Evolutionary conservation across 2,329 filamentous ascomycete species (phyloP).

Genomic region (Fusarium humuli): DNA sequence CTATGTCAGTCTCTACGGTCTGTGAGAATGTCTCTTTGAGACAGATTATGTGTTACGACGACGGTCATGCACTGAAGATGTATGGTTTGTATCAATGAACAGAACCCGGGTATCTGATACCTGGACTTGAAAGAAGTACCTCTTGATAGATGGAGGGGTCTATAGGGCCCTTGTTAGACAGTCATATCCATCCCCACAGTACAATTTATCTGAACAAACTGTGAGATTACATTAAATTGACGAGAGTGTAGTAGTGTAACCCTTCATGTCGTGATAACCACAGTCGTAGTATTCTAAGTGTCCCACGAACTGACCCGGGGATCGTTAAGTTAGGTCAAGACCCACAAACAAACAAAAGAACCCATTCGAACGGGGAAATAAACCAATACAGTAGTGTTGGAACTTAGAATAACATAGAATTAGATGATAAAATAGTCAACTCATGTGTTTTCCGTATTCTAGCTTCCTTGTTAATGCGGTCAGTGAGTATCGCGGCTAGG

Average conservation of each 20-base stretch:
- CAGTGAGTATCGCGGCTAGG: neutral
- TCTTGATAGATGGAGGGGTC: conserved; percentile 4
- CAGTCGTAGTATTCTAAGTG: neutral
- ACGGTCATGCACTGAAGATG: neutral
- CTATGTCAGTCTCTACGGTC: neutral
- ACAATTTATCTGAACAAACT: neutral
- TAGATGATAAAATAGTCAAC: neutral
- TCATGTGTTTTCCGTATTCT: neutral
- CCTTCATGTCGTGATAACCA: neutral
- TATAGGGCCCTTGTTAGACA: conserved; percentile 2
- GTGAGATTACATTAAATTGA: neutral
- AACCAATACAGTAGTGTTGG: neutral
- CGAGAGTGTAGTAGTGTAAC: neutral
- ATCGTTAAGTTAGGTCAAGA: neutral
- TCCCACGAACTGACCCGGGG: neutral
- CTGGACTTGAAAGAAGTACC: conserved; percentile 1
- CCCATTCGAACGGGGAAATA: neutral
- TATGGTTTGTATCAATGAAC: neutral
- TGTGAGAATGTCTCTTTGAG: neutral
- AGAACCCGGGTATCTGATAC: neutral
- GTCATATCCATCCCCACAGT: neutral
- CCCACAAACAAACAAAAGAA: neutral
- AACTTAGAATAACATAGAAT: neutral
- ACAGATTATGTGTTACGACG: neutral
- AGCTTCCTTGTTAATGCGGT: neutral